Conservation (phyloP, 2,329 filamentous ascomycete species). For the Dissoconium aciculare region DNA sequence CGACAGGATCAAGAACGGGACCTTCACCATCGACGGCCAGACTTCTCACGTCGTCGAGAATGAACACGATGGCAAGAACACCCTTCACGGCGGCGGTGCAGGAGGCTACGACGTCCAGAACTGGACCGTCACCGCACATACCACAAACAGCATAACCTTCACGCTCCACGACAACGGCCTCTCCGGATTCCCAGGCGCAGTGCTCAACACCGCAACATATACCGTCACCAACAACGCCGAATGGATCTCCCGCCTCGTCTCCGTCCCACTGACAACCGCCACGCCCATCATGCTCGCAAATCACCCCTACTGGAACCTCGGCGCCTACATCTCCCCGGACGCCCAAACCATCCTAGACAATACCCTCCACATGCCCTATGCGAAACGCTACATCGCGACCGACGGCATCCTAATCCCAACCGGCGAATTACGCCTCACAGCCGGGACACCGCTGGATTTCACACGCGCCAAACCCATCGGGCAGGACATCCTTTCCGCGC, state of each 20-base stretch:
- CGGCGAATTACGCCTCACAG: constrained; percentile 31
- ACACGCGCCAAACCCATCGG: constrained; percentile 11
- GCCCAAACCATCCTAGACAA: constrained; percentile 53
- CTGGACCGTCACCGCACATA: constrained; percentile 59
- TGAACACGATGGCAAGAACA: constrained; percentile 36
- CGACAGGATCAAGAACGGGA: constrained; percentile 38
- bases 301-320: constrained; percentile 70
- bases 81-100: constrained; percentile 36
- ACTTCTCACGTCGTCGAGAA: constrained; percentile 37
- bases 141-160: constrained; percentile 55
- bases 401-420: constrained; percentile 19
- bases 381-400: constrained; percentile 16
- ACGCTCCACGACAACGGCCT: constrained; percentile 56
- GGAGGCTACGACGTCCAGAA: constrained; percentile 49
- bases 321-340: constrained; percentile 61
- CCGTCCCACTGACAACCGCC: constrained; percentile 54
- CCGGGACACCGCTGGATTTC: constrained; percentile 19
- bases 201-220: constrained; percentile 61
- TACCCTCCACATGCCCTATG: constrained; percentile 58
- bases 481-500: constrained; percentile 15
- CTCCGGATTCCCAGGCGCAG: constrained; percentile 65
- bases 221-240: constrained; percentile 46
- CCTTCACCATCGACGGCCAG: constrained; percentile 35
- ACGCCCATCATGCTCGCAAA: constrained; percentile 72
- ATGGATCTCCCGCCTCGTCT: constrained; percentile 61